Evolutionary conservation across 2,329 filamentous ascomycete genomes (phyloP).

Genomic region (Dothiorella sarmentorum): DNA sequence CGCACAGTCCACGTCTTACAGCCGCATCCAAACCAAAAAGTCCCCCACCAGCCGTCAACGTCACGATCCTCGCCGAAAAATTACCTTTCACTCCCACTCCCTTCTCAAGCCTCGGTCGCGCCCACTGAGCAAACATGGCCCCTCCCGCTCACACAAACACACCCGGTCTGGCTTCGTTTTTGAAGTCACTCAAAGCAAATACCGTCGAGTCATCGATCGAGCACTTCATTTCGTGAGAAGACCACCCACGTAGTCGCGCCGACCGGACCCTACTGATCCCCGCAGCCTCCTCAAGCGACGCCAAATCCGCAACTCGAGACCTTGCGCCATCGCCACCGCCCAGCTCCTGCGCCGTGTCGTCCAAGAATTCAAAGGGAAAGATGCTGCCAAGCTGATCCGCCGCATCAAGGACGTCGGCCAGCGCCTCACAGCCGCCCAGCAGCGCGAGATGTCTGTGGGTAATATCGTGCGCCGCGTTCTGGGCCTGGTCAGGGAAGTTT

Average conservation of each 20-base stretch:
- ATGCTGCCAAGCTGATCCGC: conserved; percentile 74
- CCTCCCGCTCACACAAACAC: conserved; percentile 56
- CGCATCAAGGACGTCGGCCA: conserved; percentile 76
- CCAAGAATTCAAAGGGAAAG: conserved; percentile 71
- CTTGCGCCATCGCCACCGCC: conserved; percentile 87
- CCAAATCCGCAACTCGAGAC: conserved; percentile 82
- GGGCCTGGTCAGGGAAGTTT: conserved; percentile 86
- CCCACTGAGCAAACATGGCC: conserved; percentile 50
- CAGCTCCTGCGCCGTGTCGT: conserved; percentile 86
- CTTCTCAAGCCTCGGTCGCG: neutral
- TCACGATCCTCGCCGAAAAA: neutral
- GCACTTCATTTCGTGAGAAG: conserved; percentile 75
- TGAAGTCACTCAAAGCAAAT: conserved; percentile 72
- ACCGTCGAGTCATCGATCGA: conserved; percentile 80
- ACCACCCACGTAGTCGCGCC: conserved; percentile 22
- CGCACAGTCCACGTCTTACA: too few relatives aligned
- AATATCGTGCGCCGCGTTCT: conserved; percentile 91
- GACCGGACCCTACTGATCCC: conserved; percentile 19
- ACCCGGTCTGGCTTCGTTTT: conserved; percentile 72
- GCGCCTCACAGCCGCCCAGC: conserved; percentile 76
- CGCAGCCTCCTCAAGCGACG: conserved; percentile 75
- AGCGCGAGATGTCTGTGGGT: conserved; percentile 85
- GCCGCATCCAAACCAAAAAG: too few relatives aligned
- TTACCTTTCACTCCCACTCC: neutral
- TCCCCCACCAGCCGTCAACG: conserved; percentile 8